A percentile compares a stretch with the other conserved stretches of the same genome.
phyloP scores from a whole-genome alignment of 177 flowering plant species.

The Vitis hybrid region DNA sequence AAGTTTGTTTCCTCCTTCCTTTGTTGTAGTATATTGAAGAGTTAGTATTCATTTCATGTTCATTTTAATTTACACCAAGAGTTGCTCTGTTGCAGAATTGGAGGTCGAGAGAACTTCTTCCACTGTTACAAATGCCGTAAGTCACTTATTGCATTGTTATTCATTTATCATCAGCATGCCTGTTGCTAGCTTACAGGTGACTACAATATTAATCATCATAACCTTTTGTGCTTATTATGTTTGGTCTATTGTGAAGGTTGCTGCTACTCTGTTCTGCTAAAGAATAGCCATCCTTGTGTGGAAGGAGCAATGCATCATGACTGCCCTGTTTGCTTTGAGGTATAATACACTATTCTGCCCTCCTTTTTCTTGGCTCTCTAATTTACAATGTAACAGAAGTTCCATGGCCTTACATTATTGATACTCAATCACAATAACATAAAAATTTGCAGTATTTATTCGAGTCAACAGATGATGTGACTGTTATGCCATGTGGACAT shows the following conservation, averaged over 20 bases:
- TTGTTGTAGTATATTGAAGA: too few species aligned
- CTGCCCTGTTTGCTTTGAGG: conserved; percentile 98
- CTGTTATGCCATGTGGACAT: conserved; percentile 88
- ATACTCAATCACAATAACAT: conserved; percentile 2
- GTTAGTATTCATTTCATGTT: neutral
- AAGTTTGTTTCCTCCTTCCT: too few species aligned
- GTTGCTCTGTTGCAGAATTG: conserved; percentile 54
- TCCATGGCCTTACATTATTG: neutral
- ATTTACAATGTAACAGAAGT: neutral
- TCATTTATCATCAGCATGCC: neutral
- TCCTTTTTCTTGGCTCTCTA: neutral
- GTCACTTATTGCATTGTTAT: conserved; percentile 13
- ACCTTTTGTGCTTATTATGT: neutral
- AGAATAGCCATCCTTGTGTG: conserved; percentile 79
- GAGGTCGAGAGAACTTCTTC: conserved; percentile 84
- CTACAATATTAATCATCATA: too few species aligned
- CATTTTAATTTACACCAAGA: neutral
- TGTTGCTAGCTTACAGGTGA: neutral
- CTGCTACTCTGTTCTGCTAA: conserved; percentile 68
- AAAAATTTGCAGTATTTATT: conserved; percentile 65
- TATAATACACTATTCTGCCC: conserved; percentile 10
- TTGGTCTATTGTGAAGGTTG: conserved; percentile 48
- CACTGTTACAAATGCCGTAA: conserved; percentile 88
- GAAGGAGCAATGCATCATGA: conserved; percentile 99
- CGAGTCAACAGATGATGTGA: conserved; percentile 69